A percentile compares a stretch with the other conserved stretches of the same genome.
Conservation (phyloP, 257 asterid species). For the Solanum tarapatanum region DNA sequence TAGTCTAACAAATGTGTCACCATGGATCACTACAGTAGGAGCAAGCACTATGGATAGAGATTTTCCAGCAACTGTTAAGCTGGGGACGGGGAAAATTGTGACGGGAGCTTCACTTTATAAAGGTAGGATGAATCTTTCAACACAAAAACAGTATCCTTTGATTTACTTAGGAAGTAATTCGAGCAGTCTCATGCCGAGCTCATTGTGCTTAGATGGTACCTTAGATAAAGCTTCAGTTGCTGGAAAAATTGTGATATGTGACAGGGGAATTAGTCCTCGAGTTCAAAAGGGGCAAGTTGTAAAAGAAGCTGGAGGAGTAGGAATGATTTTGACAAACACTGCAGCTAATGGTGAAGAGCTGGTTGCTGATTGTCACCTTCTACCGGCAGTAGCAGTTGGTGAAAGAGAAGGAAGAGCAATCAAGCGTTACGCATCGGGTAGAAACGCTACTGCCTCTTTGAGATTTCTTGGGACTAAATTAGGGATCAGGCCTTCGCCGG, state of each 20-base stretch:
- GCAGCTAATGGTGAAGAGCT: conserved; percentile 77
- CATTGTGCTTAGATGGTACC: conserved; percentile 81
- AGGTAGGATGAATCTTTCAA: conserved; percentile 35
- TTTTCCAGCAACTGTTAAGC: conserved; percentile 70
- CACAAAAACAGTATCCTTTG: conserved; percentile 28
- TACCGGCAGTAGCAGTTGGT: conserved; percentile 80
- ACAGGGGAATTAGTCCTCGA: conserved; percentile 78
- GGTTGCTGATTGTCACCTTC: conserved; percentile 82
- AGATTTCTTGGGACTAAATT: conserved; percentile 64
- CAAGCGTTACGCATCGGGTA: conserved; percentile 33
- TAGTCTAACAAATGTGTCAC: conserved; percentile 81
- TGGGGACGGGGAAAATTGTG: conserved; percentile 39
- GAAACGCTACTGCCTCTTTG: conserved; percentile 45
- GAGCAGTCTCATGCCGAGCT: conserved; percentile 51
- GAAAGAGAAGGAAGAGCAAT: conserved; percentile 45
- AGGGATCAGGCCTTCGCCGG: conserved; percentile 62
- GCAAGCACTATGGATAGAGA: conserved; percentile 90
- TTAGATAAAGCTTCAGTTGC: conserved; percentile 46
- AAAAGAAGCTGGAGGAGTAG: conserved; percentile 81
- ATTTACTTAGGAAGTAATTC: conserved; percentile 68
- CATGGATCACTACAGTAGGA: conserved; percentile 90
- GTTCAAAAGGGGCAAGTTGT: conserved; percentile 92
- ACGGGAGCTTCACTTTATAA: conserved; percentile 65
- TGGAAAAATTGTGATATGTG: conserved; percentile 81
- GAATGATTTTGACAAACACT: conserved; percentile 72